A percentile compares a stretch with the other conserved stretches of the same genome.
Conservation (phyloP, 108 stramenopile genomes). For the Epipyxis sp. region DNA sequence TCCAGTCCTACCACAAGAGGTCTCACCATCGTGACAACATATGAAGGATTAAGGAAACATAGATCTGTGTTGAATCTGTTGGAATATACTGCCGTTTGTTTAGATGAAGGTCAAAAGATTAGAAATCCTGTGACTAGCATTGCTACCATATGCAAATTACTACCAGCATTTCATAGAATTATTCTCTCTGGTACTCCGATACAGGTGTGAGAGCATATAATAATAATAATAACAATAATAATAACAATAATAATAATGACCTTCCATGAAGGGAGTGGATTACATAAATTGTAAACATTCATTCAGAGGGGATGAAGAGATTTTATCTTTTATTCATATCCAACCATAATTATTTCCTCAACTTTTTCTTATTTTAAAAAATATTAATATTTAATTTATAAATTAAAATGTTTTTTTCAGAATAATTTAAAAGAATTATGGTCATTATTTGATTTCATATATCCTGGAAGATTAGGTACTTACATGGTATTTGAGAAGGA, state of each 20-base stretch:
- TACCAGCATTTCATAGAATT: constrained; percentile 52
- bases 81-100: constrained; percentile 80
- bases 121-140: constrained; percentile 93
- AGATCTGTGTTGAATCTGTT: constrained; percentile 67
- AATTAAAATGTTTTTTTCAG: too few relatives aligned
- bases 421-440: constrained; percentile 86
- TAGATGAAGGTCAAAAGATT: constrained; percentile 98
- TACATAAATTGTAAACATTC: too few relatives aligned
- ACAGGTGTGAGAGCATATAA: too few relatives aligned
- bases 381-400: too few relatives aligned
- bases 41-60: constrained; percentile 73
- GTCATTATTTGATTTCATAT: constrained; percentile 76
- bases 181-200: constrained; percentile 90
- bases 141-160: constrained; percentile 81
- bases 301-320: too few relatives aligned
- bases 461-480: constrained; percentile 81
- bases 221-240: too few relatives aligned
- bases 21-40: constrained; percentile 80
- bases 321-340: too few relatives aligned
- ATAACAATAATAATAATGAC: too few relatives aligned
- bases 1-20: too few relatives aligned
- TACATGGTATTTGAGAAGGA: constrained; percentile 88
- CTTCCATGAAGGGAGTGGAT: too few relatives aligned
- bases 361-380: too few relatives aligned
- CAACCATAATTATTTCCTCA: too few relatives aligned